Evolutionary conservation across 768 basidiomycete species (phyloP), one percentile per base, ranked within the genome.

Genomic region (Tulasnella sp.): DNA sequence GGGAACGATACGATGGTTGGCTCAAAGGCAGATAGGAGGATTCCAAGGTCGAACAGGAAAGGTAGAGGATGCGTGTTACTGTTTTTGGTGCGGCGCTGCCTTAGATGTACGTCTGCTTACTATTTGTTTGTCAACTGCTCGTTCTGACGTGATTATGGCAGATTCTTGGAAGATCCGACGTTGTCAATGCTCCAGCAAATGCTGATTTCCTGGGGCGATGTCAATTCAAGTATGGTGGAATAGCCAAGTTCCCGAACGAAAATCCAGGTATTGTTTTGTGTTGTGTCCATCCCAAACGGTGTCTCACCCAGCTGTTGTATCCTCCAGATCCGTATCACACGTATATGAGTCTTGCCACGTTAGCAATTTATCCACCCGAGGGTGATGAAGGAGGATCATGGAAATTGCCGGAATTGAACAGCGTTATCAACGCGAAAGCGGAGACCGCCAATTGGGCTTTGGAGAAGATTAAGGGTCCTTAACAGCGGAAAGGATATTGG

Each of bases 21-120:
- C 79, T 13, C 74, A 78, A 39, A 84, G 83, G 45, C 90, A 89
- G 61, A 70, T 70, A 0, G 89, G 89, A 0, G 93, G 93, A 0
- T 95, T 90, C 61, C 70, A 82, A 58, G 93, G 93, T 2, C 74
- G 93, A 20, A 89, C 89, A 1, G 81, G 78, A 53, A 99, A 99
- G 66, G 70, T 73, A 3, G 75, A 83, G 4, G 93, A 98, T 57
- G 86, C 90, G 2, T 99, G 93, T 63, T 99, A 99, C 65, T 87
- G 85, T 57, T 98, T 95, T 64, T 99, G 93, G 93, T 83, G 83
- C 58, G 82, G 86, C 3, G 91, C 80, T 7, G 72, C 86, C 0
- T 65, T 96, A 8, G 65, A 74, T 61, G 92, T 92, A 56, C 45
- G 75, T 62, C n/a, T n/a, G 33, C 20, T 43, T 43, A n/a, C 16